Conservation (phyloP, 2,329 filamentous ascomycete genomes). For the Paecilomyces sp. region DNA sequence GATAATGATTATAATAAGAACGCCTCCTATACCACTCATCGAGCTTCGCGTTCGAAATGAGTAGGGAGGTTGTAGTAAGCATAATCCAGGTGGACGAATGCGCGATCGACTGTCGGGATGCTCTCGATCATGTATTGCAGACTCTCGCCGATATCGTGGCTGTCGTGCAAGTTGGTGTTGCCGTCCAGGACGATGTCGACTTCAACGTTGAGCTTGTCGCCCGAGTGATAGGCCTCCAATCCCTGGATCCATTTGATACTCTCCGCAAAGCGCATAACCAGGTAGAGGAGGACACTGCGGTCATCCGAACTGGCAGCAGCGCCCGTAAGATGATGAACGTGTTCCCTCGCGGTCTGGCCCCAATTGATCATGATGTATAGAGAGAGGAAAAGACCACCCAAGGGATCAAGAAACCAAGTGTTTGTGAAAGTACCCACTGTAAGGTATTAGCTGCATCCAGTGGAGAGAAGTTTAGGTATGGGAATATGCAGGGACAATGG, state of each 20-base stretch:
- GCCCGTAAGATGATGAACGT: constrained; percentile 56
- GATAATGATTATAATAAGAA: background rate
- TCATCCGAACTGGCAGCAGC: constrained; percentile 52
- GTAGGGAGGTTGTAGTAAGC: constrained; percentile 37
- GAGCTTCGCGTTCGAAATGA: constrained; percentile 19
- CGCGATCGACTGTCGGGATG: constrained; percentile 34
- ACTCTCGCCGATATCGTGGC: constrained; percentile 54
- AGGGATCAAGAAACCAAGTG: constrained; percentile 54
- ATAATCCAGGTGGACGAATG: constrained; percentile 47
- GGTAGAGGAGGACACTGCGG: constrained; percentile 79
- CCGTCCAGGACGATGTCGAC: constrained; percentile 57
- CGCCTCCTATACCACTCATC: constrained; percentile 6
- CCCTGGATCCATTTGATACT: constrained; percentile 64
- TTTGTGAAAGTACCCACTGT: constrained; percentile 29
- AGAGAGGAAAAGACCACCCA: constrained; percentile 55
- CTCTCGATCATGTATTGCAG: constrained; percentile 57
- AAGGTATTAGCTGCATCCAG: background rate
- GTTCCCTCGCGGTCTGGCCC: constrained; percentile 54
- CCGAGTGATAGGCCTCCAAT: constrained; percentile 57
- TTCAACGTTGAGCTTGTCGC: constrained; percentile 56
- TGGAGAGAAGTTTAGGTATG: too few relatives aligned
- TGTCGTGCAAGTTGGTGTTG: constrained; percentile 46
- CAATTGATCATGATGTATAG: constrained; percentile 56
- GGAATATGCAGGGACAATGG: background rate
- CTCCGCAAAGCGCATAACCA: constrained; percentile 89